A percentile compares a stretch with the other conserved stretches of the same genome.
phyloP scores from a whole-genome alignment of 805 yeast species.

The Sporopachydermia lactativora region DNA sequence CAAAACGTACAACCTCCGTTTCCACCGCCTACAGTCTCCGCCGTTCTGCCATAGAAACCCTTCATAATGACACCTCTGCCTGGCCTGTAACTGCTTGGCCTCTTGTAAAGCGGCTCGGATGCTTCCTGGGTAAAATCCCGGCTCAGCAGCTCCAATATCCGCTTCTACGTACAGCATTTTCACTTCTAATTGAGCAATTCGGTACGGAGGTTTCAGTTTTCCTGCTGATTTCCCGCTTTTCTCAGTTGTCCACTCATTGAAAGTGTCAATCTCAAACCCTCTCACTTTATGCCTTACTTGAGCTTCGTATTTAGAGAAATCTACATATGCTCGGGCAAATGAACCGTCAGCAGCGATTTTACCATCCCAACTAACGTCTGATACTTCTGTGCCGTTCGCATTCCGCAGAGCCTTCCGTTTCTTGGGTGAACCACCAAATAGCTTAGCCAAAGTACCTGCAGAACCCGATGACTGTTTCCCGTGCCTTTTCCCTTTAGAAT shows the following conservation, averaged over 20 bases:
- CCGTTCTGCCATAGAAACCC: constrained; percentile 84
- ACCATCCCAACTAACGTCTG: constrained; percentile 33
- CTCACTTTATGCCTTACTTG: constrained; percentile 39
- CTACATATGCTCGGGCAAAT: constrained; percentile 65
- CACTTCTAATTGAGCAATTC: constrained; percentile 52
- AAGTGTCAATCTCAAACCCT: constrained; percentile 43
- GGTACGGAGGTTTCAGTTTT: constrained; percentile 32
- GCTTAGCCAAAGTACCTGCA: not conserved
- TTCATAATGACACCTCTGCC: constrained; percentile 27
- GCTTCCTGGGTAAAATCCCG: constrained; percentile 49
- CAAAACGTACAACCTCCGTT: constrained; percentile 63
- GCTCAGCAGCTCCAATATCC: constrained; percentile 30
- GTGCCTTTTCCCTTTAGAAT: constrained; percentile 31
- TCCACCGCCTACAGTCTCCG: constrained; percentile 70
- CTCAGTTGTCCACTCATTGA: constrained; percentile 66
- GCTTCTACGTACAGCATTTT: constrained; percentile 37
- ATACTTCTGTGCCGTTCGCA: not conserved
- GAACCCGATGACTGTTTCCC: constrained; percentile 37
- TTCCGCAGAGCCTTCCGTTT: constrained; percentile 9
- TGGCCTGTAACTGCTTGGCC: constrained; percentile 6
- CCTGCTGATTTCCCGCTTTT: constrained; percentile 18
- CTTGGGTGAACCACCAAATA: constrained; percentile 2
- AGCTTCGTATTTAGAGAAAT: constrained; percentile 42
- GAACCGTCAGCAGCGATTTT: constrained; percentile 79
- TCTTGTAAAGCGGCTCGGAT: constrained; percentile 29